These are phyloP conservation scores for Ophiocordyceps camponoti-saundersi DNA, from an alignment of 2,329 filamentous ascomycete species.

Conservation along the genomic window DNA sequence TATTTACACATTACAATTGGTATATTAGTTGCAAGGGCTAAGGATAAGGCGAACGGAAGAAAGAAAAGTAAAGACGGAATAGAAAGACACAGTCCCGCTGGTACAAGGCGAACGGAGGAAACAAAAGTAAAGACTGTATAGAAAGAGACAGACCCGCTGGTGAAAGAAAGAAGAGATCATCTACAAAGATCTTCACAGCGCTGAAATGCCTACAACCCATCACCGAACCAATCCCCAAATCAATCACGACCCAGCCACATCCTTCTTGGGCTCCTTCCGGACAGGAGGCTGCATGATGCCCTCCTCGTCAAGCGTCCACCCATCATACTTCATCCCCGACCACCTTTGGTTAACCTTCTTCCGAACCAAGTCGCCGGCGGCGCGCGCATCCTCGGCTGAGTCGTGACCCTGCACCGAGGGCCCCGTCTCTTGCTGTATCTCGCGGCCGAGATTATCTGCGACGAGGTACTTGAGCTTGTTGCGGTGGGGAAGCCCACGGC, in stretches of 20 bases:
- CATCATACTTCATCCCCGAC: conserved; percentile 45
- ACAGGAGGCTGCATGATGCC: conserved; percentile 21
- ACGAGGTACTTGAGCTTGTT: conserved; percentile 63
- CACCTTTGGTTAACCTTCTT: conserved; percentile 55
- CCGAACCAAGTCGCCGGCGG: conserved; percentile 73
- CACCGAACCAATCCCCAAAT: too few relatives aligned
- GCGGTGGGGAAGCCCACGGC: conserved; percentile 57
- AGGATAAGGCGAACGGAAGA: too few relatives aligned
- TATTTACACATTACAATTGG: too few relatives aligned
- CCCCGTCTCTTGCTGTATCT: conserved; percentile 57
- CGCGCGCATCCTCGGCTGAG: conserved; percentile 77
- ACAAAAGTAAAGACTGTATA: too few relatives aligned
- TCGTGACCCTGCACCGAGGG: conserved; percentile 54
- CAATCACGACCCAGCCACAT: conserved; percentile 16
- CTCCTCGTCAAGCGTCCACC: conserved; percentile 46
- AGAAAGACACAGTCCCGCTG: too few relatives aligned
- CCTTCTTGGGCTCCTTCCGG: conserved; percentile 16
- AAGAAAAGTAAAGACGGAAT: too few relatives aligned
- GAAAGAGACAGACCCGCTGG: too few relatives aligned
- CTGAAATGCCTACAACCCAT: too few relatives aligned
- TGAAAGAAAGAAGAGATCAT: too few relatives aligned
- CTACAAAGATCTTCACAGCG: too few relatives aligned
- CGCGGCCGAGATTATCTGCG: conserved; percentile 48
- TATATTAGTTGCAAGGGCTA: too few relatives aligned
- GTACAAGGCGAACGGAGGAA: too few relatives aligned